Base-by-base conservation (phyloP, 202 grass and related monocot species). In the Zoysia matrella region DNA sequence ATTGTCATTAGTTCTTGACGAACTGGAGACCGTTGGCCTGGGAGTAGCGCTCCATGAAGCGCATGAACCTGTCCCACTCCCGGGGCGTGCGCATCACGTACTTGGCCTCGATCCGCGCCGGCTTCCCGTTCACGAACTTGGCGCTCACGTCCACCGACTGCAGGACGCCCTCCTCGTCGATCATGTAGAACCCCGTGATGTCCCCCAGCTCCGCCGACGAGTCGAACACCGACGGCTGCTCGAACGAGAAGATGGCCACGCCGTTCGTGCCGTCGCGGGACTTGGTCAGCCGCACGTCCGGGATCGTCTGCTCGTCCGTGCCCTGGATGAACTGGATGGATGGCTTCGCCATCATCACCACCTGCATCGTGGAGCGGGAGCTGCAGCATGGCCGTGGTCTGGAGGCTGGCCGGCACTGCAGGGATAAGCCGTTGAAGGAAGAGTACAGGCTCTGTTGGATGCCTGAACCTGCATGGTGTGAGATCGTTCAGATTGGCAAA, bases 21-120 rank as follows among this genome's bases (percentile, higher is more conserved):
- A 98, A 98, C 86, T 95, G 89, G 47, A 98, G 89, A 41, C 92
- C 96, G 60, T 98, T 98, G 67, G 91, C 92, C 87, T 92, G 74
- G 69, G 96, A 98, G 83, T 98, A 98, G 15, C 96, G 87, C 90
- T 98, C 96, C 96, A 98, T 95, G 89, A 98, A 98, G 67, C 91
- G 81, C 96, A 93, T 98, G 85, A 98, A 98, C 65, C 95, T 87
- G 83, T 98, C 95, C 95, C 95, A 98, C 2, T 95, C 95, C 36
- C 66, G 22, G 10, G 89, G 55, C 11, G 82, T 85, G 70, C 92
- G 80, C 96, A 98, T 98, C n/a, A 98, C 73, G 65, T 98, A 88
- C 81, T 98, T 98, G 85, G 96, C 96, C 74, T 98, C 96, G 65
- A 98, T 80, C 18, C 3, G 30, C 30, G 30, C 30, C 30, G 30